Conservation (phyloP, 352 stramenopile genomes). For the Phytophthora macrochlamydospora region DNA sequence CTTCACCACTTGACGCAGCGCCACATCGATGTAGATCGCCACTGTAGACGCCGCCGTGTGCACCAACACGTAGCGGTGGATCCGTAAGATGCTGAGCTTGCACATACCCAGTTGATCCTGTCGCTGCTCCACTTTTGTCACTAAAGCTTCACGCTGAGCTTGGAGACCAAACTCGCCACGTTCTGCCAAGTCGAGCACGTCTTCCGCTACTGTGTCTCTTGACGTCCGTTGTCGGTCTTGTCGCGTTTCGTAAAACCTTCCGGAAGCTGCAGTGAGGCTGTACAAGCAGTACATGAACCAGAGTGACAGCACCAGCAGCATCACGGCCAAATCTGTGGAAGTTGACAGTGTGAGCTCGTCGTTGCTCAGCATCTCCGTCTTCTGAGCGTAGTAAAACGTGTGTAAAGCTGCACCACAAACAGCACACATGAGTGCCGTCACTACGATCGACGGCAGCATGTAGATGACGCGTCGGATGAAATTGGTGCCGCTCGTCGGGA, state of each 20-base stretch:
- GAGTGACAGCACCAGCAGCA: conserved; percentile 44
- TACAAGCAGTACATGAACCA: conserved; percentile 56
- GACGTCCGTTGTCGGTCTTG: conserved; percentile 40
- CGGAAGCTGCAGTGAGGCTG: conserved; percentile 34
- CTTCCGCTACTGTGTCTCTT: conserved; percentile 45
- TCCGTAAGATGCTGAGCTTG: conserved; percentile 57
- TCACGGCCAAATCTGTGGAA: conserved; percentile 42
- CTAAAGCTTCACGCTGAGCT: conserved; percentile 63
- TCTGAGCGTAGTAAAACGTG: conserved; percentile 66
- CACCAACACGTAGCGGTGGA: conserved; percentile 49
- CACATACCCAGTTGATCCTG: conserved; percentile 62
- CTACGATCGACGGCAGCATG: conserved; percentile 40
- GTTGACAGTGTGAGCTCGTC: conserved; percentile 33
- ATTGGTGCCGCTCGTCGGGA: conserved; percentile 48
- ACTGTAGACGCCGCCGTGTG: conserved; percentile 47
- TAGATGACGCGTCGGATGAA: conserved; percentile 48
- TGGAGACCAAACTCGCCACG: conserved; percentile 71
- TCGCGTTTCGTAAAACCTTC: conserved; percentile 43
- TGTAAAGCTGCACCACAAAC: conserved; percentile 45
- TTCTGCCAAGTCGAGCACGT: conserved; percentile 63
- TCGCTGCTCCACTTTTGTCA: conserved; percentile 58
- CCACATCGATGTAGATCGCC: conserved; percentile 45
- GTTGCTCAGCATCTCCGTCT: conserved; percentile 38
- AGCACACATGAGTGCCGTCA: conserved; percentile 51
- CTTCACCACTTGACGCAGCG: conserved; percentile 24